phyloP scores from a whole-genome alignment of 768 basidiomycete genomes.

The Auriscalpium orientale region DNA sequence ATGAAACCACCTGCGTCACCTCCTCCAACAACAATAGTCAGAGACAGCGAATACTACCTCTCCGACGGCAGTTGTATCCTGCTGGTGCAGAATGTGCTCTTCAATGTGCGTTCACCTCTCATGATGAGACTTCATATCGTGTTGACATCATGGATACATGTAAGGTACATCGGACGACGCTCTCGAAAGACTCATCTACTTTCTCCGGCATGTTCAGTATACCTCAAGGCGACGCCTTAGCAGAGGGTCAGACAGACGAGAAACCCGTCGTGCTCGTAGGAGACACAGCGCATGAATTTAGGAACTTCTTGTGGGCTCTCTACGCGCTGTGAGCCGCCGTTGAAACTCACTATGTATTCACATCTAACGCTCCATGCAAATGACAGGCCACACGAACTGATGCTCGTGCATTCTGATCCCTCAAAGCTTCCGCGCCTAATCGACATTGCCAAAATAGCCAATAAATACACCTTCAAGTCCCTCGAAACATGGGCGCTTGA shows the following conservation, averaged over 20 bases:
- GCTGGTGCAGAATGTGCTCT: conserved; percentile 11
- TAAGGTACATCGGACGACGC: conserved; percentile 15
- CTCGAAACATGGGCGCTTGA: conserved; percentile 71
- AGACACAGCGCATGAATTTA: conserved; percentile 59
- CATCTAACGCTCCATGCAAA: neutral
- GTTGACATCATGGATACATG: neutral
- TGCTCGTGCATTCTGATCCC: conserved; percentile 35
- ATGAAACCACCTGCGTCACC: neutral
- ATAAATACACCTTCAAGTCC: conserved; percentile 71
- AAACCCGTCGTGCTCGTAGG: conserved; percentile 58
- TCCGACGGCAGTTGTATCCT: conserved; percentile 16
- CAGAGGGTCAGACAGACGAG: conserved; percentile 57
- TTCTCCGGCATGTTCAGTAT: conserved; percentile 63
- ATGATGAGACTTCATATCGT: neutral
- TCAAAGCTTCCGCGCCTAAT: conserved; percentile 49
- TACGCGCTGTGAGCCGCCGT: conserved; percentile 54
- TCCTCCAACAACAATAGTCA: conserved; percentile 2
- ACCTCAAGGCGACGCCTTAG: conserved; percentile 43
- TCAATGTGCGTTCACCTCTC: conserved; percentile 6
- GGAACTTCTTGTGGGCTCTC: conserved; percentile 68
- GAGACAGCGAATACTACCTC: conserved; percentile 13
- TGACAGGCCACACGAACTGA: conserved; percentile 55
- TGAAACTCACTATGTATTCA: neutral
- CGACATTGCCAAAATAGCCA: conserved; percentile 57
- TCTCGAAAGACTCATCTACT: conserved; percentile 56